These are phyloP conservation scores for Piloderma croceum DNA, from an alignment of 768 basidiomycete species.

Conservation along the genomic window DNA sequence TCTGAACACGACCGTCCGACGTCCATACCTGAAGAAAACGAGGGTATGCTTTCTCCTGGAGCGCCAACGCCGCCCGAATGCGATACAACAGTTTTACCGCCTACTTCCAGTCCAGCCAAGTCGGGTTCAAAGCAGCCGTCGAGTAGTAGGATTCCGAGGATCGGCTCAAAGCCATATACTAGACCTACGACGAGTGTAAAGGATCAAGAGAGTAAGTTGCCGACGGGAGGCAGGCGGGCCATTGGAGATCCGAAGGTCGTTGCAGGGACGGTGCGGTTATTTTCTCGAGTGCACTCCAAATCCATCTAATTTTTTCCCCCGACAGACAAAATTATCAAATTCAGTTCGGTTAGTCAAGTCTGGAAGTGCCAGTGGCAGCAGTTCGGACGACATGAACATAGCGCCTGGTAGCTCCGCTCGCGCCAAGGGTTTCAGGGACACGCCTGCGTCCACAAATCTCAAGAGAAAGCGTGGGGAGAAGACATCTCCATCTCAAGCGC, in stretches of 20 bases:
- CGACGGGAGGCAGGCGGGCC: constrained; percentile 5
- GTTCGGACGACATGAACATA: constrained; percentile 10
- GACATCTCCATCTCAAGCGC: constrained; percentile 15
- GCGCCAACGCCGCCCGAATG: no score
- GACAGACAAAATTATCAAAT: constrained; percentile 5
- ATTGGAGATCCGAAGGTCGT: not conserved
- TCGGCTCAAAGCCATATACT: constrained; percentile 53
- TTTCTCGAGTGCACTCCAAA: constrained; percentile 1
- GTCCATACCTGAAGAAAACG: constrained; percentile 30
- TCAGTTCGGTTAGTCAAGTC: constrained; percentile 7
- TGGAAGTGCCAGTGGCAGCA: constrained; percentile 6
- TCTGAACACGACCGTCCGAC: constrained; percentile 15
- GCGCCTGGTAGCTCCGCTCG: constrained; percentile 2
- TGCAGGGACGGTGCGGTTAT: constrained; percentile 13
- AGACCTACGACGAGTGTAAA: constrained; percentile 26
- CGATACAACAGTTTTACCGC: no score
- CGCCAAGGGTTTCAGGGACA: constrained; percentile 1
- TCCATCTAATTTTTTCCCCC: not conserved
- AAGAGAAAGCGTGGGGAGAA: constrained; percentile 2
- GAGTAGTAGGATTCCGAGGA: constrained; percentile 55
- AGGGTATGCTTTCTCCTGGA: constrained; percentile 6
- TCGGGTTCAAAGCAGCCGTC: constrained; percentile 45
- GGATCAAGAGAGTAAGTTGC: not conserved
- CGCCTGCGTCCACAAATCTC: constrained; percentile 1
- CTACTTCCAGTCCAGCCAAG: constrained; percentile 27